phyloP scores from a whole-genome alignment of 2,329 filamentous ascomycete genomes.

The Fusarium sp. region DNA sequence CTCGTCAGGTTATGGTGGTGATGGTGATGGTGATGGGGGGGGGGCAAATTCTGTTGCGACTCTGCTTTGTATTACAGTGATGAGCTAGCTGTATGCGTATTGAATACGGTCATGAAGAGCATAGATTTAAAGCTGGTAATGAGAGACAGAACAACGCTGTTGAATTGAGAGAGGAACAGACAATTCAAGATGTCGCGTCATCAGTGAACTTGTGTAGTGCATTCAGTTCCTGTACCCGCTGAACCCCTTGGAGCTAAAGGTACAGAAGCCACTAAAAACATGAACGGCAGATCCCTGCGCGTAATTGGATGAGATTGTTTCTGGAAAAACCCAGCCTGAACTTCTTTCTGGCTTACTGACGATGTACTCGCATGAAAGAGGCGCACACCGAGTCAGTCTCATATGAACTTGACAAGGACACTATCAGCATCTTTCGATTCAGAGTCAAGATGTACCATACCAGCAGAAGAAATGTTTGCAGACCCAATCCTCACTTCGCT shows the following conservation, averaged over 20 bases:
- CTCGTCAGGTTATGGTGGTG: conserved; percentile 26
- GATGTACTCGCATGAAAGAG: neutral
- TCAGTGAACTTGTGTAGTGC: neutral
- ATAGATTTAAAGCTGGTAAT: neutral
- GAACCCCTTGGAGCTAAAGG: conserved; percentile 8
- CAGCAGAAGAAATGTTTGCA: no score
- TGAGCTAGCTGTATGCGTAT: neutral
- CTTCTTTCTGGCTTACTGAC: neutral
- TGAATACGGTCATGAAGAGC: neutral
- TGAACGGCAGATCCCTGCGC: conserved; percentile 6
- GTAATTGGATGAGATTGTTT: conserved; percentile 8
- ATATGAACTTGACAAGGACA: neutral
- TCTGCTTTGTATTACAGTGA: neutral
- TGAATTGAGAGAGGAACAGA: neutral
- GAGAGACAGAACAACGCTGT: neutral
- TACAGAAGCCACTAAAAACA: neutral
- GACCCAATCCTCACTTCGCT: neutral
- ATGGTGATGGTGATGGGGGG: neutral
- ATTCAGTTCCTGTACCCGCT: conserved; percentile 21
- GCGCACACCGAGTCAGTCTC: conserved; percentile 5
- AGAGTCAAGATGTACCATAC: neutral
- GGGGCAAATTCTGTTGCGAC: conserved; percentile 21
- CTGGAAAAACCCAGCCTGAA: conserved; percentile 17
- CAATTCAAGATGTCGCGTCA: conserved; percentile 16
- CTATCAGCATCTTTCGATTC: neutral